These are phyloP conservation scores for Monosporozyma unispora DNA, from an alignment of 805 yeast species.

Conservation along the genomic window DNA sequence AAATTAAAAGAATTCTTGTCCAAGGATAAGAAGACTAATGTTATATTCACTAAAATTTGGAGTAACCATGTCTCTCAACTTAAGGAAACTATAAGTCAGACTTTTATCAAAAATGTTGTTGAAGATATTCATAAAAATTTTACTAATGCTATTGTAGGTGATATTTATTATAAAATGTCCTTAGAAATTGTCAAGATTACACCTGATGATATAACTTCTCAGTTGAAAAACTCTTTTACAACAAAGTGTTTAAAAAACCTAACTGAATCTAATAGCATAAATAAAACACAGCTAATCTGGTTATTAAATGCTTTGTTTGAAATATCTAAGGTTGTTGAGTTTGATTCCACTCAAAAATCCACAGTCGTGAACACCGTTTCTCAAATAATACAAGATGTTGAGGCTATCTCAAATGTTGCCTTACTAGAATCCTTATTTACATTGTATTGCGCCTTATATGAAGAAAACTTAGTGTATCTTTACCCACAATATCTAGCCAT, in stretches of 20 bases:
- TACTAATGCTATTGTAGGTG: background rate
- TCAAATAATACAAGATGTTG: background rate
- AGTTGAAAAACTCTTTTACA: constrained; percentile 2
- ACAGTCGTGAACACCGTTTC: constrained; percentile 1
- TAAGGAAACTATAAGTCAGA: constrained; percentile 23
- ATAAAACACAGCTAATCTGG: constrained; percentile 20
- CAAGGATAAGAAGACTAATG: constrained; percentile 1
- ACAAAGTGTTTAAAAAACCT: background rate
- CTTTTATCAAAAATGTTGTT: constrained; percentile 8
- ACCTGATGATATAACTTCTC: background rate
- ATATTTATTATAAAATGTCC: constrained; percentile 10
- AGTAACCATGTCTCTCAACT: constrained; percentile 33
- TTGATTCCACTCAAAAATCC: background rate
- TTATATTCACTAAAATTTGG: constrained; percentile 35
- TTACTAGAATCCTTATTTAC: constrained; percentile 25
- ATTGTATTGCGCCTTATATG: constrained; percentile 14
- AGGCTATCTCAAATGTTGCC: constrained; percentile 7
- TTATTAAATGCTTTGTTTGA: constrained; percentile 24
- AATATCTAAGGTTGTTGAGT: constrained; percentile 6
- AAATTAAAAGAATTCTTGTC: constrained; percentile 10
- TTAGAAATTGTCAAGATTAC: constrained; percentile 8
- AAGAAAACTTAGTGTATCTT: constrained; percentile 20
- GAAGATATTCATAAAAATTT: constrained; percentile 1
- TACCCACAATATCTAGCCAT: constrained; percentile 31
- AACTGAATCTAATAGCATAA: background rate